Conservation (phyloP, 331 rosid genomes). For the Malus hybrid region DNA sequence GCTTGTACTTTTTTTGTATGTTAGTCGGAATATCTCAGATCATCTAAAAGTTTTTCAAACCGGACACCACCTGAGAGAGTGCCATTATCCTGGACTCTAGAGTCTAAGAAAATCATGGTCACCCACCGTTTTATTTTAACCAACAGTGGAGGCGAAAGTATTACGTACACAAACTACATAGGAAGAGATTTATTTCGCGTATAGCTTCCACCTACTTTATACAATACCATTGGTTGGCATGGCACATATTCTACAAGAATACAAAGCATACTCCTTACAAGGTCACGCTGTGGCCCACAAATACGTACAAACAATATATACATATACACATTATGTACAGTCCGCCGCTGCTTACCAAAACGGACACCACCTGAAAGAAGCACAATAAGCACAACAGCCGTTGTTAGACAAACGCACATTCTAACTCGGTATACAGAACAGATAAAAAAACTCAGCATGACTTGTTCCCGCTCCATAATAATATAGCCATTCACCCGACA, state of each 20-base stretch:
- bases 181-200: too few species aligned
- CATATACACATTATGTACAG: slow-evolving; percentile 20
- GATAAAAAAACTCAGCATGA: neutral
- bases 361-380: slow-evolving; percentile 84
- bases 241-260: neutral
- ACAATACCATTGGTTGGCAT: neutral
- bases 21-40: too few species aligned
- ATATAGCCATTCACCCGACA: neutral
- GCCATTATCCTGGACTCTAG: too few species aligned
- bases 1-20: too few species aligned
- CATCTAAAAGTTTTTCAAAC: too few species aligned
- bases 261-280: neutral
- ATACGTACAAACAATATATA: slow-evolving; percentile 42
- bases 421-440: neutral
- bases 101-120: too few species aligned
- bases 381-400: neutral
- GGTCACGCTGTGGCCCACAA: slow-evolving; percentile 2
- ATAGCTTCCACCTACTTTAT: neutral
- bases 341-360: slow-evolving; percentile 49
- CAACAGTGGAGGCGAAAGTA: too few species aligned
- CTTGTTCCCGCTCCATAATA: neutral
- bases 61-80: too few species aligned
- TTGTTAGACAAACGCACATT: neutral
- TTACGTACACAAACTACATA: too few species aligned
- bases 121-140: too few species aligned